Base-by-base conservation (phyloP, 257 asterid genomes). In the Solanum microdontum region DNA sequence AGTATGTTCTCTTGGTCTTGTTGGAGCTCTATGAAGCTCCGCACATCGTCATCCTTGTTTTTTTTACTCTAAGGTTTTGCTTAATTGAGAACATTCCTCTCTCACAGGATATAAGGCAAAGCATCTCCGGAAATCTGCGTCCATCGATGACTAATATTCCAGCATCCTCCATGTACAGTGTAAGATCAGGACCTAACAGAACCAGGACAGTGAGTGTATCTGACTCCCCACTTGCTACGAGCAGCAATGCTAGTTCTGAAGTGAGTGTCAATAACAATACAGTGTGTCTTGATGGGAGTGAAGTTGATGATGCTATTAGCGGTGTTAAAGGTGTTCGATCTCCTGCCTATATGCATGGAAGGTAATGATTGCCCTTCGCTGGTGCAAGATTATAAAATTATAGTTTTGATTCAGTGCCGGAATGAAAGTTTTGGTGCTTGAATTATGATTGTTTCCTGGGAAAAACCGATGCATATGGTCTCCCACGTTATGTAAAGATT, bases 261-360 rank as follows among this genome's bases (percentile, higher is more conserved):
- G 36, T 85, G 30, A 88, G 90, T 74, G 55, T 84, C 58, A 88
- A 40, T 77, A 87, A 76, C 86, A 87, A 87, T 80, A 68, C 86
- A 2, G 45, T 64, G 36, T 87, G 86, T 7, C n/a, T 43, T n/a
- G 82, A 87, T 87, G 87, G 55, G 40, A 77, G 75, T 23, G 88
- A 94, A 88, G 87, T 90, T 68, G 94, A 94, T 36, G 98, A 95
- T 88, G 98, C 92, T 89, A 88, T 91, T 83, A 93, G 94, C 93
- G 91, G 97, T 17, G 94, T 90, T 85, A 95, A 93, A 93, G 92
- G 92, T 83, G 90, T 84, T 40, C 93, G 93, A 21, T 97, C 98
- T 72, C 98, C 95, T 24, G 86, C 93, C 87, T 92, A 91, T 88
- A 87, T 92, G 88, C 94, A 84, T 39, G 97, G 94, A 87, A 92